phyloP scores from a whole-genome alignment of 192 early-diverging fungal species.

The Radiomyces spectabilis region DNA sequence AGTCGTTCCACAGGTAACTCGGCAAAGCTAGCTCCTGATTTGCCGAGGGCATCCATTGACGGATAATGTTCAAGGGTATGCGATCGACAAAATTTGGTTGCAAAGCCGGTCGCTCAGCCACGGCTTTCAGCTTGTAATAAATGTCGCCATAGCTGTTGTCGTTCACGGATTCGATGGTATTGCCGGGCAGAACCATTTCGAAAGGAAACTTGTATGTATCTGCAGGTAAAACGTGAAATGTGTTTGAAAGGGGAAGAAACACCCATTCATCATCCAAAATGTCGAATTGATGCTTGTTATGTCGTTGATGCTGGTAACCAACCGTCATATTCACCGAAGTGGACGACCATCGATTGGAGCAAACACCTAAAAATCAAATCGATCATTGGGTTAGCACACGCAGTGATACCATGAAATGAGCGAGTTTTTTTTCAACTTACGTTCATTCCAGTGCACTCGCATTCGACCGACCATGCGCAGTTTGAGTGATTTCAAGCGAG shows the following conservation, averaged over 20 bases:
- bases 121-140: slow-evolving; percentile 41
- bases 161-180: slow-evolving; percentile 49
- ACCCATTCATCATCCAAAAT: slow-evolving; percentile 49
- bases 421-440: no score
- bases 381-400: no score
- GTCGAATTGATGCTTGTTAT: slow-evolving; percentile 22
- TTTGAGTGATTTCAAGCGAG: slow-evolving; percentile 38
- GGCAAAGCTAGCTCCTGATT: slow-evolving; percentile 29
- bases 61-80: slow-evolving; percentile 30
- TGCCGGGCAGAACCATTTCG: slow-evolving; percentile 44
- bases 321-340: background rate
- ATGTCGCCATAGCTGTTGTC: slow-evolving; percentile 41
- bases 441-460: slow-evolving; percentile 36
- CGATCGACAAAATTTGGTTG: slow-evolving; percentile 35
- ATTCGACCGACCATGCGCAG: slow-evolving; percentile 44
- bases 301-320: slow-evolving; percentile 9
- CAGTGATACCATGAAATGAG: no score
- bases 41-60: slow-evolving; percentile 35
- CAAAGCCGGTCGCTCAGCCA: slow-evolving; percentile 44
- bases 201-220: slow-evolving; percentile 42
- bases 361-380: no score
- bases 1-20: no score
- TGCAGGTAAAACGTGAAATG: slow-evolving; percentile 17
- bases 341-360: no score
- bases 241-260: slow-evolving; percentile 38